Evolutionary conservation across 208 protist genomes (phyloP).

Genomic region (Phytomonas francai): DNA sequence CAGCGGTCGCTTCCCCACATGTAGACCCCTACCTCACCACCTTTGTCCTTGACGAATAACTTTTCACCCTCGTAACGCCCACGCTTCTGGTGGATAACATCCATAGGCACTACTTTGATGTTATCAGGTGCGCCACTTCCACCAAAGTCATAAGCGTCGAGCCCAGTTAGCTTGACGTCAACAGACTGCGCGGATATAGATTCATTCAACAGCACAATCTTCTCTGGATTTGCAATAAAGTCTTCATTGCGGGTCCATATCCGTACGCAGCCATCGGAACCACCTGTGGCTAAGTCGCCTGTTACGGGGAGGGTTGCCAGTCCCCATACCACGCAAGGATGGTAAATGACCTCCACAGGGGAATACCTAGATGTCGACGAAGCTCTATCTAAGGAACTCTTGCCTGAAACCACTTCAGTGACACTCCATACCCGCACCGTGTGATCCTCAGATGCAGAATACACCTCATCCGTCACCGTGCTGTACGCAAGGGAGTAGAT

Average conservation of each 20-base stretch:
- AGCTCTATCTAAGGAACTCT: neutral
- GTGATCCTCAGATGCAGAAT: conserved; percentile 81
- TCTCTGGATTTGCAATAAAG: conserved; percentile 53
- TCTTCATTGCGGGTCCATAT: conserved; percentile 71
- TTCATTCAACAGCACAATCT: conserved; percentile 41
- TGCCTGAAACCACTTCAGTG: neutral
- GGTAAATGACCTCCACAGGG: conserved; percentile 66
- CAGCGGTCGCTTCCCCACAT: conserved; percentile 59
- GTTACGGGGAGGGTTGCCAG: conserved; percentile 41
- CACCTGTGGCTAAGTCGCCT: conserved; percentile 76
- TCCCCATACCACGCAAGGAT: conserved; percentile 87
- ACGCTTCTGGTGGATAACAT: conserved; percentile 26
- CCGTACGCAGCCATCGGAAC: conserved; percentile 80
- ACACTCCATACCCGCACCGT: conserved; percentile 73
- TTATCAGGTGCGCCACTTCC: conserved; percentile 26
- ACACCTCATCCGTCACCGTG: conserved; percentile 34
- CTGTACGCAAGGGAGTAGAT: conserved; percentile 63
- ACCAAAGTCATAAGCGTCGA: conserved; percentile 6
- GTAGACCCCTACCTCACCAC: conserved; percentile 63
- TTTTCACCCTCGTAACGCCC: conserved; percentile 53
- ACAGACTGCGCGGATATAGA: conserved; percentile 47
- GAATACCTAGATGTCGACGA: neutral
- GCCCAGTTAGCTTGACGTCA: conserved; percentile 30
- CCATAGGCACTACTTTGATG: conserved; percentile 22
- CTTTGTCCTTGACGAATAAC: conserved; percentile 49